Evolutionary conservation across 1,139 yeast genomes (phyloP).

Genomic region (Zygoascus sp.): DNA sequence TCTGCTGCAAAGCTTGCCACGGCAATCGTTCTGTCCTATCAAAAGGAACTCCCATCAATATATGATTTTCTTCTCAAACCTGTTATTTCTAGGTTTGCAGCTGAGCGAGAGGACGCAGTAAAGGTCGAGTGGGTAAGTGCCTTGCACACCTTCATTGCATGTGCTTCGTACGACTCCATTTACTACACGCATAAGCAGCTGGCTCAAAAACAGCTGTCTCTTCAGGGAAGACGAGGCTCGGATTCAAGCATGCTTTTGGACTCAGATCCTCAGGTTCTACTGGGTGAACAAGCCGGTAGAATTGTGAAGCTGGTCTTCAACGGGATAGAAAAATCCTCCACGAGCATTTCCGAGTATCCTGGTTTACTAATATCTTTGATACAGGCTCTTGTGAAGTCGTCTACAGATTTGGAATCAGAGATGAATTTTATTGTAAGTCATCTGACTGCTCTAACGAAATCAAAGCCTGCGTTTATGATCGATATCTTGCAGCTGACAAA

Average conservation of each 20-base stretch:
- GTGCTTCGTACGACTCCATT: constrained; percentile 29
- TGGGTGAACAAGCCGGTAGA: constrained; percentile 21
- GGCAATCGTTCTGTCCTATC: constrained; percentile 41
- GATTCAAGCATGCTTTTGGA: constrained; percentile 33
- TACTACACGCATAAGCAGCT: constrained; percentile 24
- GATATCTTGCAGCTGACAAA: constrained; percentile 25
- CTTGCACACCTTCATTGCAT: constrained; percentile 28
- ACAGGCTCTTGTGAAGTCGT: constrained; percentile 12
- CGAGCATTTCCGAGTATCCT: constrained; percentile 7
- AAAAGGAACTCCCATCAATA: constrained; percentile 22
- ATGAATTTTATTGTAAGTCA: constrained; percentile 9
- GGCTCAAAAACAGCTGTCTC: background rate
- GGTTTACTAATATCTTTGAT: constrained; percentile 14
- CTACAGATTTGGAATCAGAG: constrained; percentile 2
- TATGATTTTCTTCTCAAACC: constrained; percentile 28
- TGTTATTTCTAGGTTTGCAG: constrained; percentile 31
- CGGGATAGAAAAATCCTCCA: constrained; percentile 9
- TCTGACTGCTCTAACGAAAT: constrained; percentile 1
- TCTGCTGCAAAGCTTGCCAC: constrained; percentile 48
- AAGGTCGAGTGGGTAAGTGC: constrained; percentile 13
- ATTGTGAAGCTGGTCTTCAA: constrained; percentile 20
- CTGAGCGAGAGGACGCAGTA: constrained; percentile 40
- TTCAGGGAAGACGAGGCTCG: constrained; percentile 30
- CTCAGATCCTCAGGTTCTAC: constrained; percentile 26
- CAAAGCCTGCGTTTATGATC: constrained; percentile 20